Base-by-base conservation (phyloP, 345 rosid species). In the Brassica juncea region DNA sequence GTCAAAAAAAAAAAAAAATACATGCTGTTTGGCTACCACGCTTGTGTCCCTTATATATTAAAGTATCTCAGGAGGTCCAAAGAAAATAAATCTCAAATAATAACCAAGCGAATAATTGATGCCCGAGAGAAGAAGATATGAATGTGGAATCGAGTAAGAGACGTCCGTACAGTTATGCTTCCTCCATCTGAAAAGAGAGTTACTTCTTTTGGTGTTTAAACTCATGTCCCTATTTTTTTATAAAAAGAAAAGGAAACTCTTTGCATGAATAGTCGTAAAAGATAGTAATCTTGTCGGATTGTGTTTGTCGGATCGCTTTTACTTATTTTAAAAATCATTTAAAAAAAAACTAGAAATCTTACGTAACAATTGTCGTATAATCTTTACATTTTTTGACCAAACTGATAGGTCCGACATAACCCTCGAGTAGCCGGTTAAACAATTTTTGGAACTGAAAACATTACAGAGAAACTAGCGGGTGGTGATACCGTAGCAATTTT, bases 281-380 rank as follows among this genome's bases (percentile, higher is more conserved):
- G 77, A 55, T 66, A 39, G 30, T 10, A 57, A 81, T 79, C 42
- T 84, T 72, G 76, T 82, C 81, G 80, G 85, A 84, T 83, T 77
- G 76, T 75, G 82, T 73, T 78, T 80, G 89, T 85, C 83, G 85
- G 80, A 47, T 27, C 16, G 54, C 35, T 54, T 76, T 72, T 32
- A 16, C 7, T 16, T 21, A 1, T 9, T 39, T 8, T 37, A 39
- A 39, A 39, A 35, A 35, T 35, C 42, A 35, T 27, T 37, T 8
- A 6, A 1, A 5, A 37, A 37, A 37, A 47, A n/a, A n/a, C 21
- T 19, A 19, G 52, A 66, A 52, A 59, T 54, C 75, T 54, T 74
- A 57, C 79, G 80, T 69, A 75, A 75, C 68, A 70, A 8, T 15
- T 54, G 59, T 15, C 59, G 25, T 54, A 7, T 54, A 54, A 54